A percentile compares a stretch with the other conserved stretches of the same genome.
These are phyloP conservation scores for Boletus subcaerulescens DNA, from an alignment of 768 basidiomycete species.

Conservation along the genomic window DNA sequence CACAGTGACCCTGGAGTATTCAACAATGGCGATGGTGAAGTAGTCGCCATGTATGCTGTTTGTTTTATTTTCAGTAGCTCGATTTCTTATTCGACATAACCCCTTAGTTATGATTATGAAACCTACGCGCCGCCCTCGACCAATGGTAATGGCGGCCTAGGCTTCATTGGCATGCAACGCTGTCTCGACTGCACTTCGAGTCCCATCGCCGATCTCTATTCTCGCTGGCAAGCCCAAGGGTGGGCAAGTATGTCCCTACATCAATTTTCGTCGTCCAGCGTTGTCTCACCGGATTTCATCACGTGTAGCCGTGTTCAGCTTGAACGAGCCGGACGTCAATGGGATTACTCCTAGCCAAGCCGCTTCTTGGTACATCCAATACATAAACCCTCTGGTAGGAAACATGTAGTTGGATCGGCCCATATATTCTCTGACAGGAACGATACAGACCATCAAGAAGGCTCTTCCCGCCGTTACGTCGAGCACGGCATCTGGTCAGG, in stretches of 20 bases:
- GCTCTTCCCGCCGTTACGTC: slow-evolving; percentile 38
- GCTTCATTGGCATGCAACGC: slow-evolving; percentile 40
- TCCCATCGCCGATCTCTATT: slow-evolving; percentile 29
- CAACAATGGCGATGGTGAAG: slow-evolving; percentile 34
- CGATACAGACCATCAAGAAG: slow-evolving; percentile 33
- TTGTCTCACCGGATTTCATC: background rate
- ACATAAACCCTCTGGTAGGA: slow-evolving; percentile 36
- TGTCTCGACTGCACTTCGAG: slow-evolving; percentile 38
- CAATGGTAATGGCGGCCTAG: slow-evolving; percentile 36
- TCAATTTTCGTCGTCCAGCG: background rate
- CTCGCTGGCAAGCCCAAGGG: slow-evolving; percentile 31
- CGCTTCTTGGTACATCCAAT: slow-evolving; percentile 36
- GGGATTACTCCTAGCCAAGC: slow-evolving; percentile 29
- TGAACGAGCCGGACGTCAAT: slow-evolving; percentile 38
- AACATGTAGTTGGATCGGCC: background rate
- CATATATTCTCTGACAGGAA: background rate
- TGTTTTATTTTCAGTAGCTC: background rate
- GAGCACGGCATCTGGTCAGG: slow-evolving; percentile 30
- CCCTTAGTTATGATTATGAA: slow-evolving; percentile 37
- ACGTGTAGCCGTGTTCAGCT: slow-evolving; percentile 29
- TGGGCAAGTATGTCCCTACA: slow-evolving; percentile 29
- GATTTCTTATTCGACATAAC: background rate
- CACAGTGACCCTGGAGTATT: slow-evolving; percentile 29
- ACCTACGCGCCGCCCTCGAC: slow-evolving; percentile 34
- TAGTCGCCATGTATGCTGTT: slow-evolving; percentile 31